A percentile compares a stretch with the other conserved stretches of the same genome.
phyloP scores from a whole-genome alignment of 768 basidiomycete genomes.

The Tulasnella sp. region DNA sequence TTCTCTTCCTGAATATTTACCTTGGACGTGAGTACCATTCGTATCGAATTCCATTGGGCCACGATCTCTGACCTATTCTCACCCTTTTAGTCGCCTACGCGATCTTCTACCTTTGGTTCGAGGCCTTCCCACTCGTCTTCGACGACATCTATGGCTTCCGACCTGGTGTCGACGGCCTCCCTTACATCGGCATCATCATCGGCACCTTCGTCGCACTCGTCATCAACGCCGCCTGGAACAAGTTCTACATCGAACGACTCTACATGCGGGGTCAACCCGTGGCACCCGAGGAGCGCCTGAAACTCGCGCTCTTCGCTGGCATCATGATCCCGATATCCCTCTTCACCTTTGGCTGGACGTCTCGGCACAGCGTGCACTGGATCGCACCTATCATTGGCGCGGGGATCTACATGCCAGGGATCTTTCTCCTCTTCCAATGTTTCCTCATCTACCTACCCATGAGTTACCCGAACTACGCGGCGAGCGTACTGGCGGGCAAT shows the following conservation, averaged over 20 bases:
- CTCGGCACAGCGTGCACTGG: too few relatives aligned
- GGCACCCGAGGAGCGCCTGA: constrained; percentile 24
- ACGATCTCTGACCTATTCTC: neutral
- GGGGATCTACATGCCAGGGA: too few relatives aligned
- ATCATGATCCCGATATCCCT: constrained; percentile 20
- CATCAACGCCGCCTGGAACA: neutral
- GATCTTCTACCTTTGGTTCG: constrained; percentile 25
- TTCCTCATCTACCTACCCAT: too few relatives aligned
- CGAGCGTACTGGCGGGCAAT: constrained; percentile 22
- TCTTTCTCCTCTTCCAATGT: too few relatives aligned
- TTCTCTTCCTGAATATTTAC: constrained; percentile 22
- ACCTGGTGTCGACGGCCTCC: constrained; percentile 22
- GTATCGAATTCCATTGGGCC: too few relatives aligned
- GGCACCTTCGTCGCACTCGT: constrained; percentile 19
- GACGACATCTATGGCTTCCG: constrained; percentile 24
- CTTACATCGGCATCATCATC: constrained; percentile 23
- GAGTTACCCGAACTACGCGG: constrained; percentile 20
- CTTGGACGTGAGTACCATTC: neutral
- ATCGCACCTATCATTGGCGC: too few relatives aligned
- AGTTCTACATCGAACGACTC: constrained; percentile 19
- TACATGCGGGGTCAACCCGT: constrained; percentile 21
- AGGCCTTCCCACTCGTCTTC: constrained; percentile 27
- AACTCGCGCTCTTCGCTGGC: constrained; percentile 16
- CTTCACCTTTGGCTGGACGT: constrained; percentile 24
- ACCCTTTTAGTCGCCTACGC: constrained; percentile 19